Evolutionary conservation across 768 basidiomycete genomes (phyloP).

Genomic region (button mushroom (Agaricus bisporus)): DNA sequence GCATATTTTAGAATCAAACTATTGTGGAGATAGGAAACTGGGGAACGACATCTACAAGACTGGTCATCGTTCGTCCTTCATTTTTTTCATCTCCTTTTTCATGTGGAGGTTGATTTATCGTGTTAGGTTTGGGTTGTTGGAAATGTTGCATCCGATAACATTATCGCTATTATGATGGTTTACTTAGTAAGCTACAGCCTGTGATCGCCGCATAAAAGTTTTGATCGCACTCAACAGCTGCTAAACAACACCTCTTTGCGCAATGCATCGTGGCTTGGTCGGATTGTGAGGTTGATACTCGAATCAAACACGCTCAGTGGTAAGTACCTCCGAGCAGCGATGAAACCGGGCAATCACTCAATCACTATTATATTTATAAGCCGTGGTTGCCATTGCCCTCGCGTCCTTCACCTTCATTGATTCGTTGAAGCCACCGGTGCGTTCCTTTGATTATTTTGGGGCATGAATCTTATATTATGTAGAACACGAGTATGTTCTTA

Average conservation of each 20-base stretch:
- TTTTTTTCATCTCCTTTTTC: too few species aligned
- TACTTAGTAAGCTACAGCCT: neutral
- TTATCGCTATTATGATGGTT: neutral
- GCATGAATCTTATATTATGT: neutral
- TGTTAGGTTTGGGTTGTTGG: neutral
- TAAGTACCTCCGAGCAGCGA: neutral
- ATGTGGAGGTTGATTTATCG: neutral
- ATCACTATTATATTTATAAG: neutral
- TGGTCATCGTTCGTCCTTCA: neutral
- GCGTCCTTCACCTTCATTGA: neutral
- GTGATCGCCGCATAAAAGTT: neutral
- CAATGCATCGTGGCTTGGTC: neutral
- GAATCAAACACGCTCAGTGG: neutral
- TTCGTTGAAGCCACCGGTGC: neutral
- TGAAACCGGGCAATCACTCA: neutral
- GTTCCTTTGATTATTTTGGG: neutral
- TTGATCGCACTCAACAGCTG: neutral
- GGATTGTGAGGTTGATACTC: neutral
- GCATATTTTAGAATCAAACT: neutral
- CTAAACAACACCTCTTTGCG: neutral
- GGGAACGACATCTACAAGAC: neutral
- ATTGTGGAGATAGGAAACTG: neutral
- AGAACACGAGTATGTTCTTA: conserved; percentile 1
- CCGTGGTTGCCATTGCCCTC: neutral
- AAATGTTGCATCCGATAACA: neutral